Conservation (phyloP, 1,284 basidiomycete genomes). For the Bjerkandera adusta region DNA sequence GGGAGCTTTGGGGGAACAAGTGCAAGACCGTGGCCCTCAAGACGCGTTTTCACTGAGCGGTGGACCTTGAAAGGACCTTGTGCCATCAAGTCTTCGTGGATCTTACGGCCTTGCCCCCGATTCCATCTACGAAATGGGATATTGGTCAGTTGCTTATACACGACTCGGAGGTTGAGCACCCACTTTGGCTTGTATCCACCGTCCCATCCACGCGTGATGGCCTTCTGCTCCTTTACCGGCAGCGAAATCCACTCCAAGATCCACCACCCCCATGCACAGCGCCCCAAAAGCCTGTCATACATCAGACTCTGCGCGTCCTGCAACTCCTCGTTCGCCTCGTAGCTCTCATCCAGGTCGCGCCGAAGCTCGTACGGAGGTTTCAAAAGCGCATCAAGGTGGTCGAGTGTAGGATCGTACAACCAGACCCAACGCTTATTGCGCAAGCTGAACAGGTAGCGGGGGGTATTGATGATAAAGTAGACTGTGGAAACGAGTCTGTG, state of each 20-base stretch:
- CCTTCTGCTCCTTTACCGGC: slow-evolving; percentile 17
- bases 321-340: slow-evolving; percentile 38
- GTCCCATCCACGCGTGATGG: slow-evolving; percentile 5
- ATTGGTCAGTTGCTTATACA: no score
- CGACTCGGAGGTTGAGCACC: not conserved
- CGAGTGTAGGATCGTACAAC: no score
- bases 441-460: no score
- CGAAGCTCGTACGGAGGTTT: not conserved
- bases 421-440: no score
- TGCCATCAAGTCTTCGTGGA: slow-evolving; percentile 15
- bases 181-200: slow-evolving; percentile 19
- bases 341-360: slow-evolving; percentile 4
- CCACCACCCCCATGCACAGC: slow-evolving; percentile 13
- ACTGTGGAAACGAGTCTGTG: no score
- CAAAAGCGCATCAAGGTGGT: no score
- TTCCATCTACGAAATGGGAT: slow-evolving; percentile 20
- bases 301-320: slow-evolving; percentile 46
- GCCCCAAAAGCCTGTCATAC: slow-evolving; percentile 43
- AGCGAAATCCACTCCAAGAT: slow-evolving; percentile 17
- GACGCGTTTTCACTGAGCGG: slow-evolving; percentile 22
- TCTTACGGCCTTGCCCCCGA: slow-evolving; percentile 17
- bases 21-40: slow-evolving; percentile 15
- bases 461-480: no score
- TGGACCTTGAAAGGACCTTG: slow-evolving; percentile 19
- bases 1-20: not conserved